Percentiles rank a stretch among this genome's conserved stretches.
phyloP scores from a whole-genome alignment of 2,329 filamentous ascomycete species.

The Fusarium annulatum region DNA sequence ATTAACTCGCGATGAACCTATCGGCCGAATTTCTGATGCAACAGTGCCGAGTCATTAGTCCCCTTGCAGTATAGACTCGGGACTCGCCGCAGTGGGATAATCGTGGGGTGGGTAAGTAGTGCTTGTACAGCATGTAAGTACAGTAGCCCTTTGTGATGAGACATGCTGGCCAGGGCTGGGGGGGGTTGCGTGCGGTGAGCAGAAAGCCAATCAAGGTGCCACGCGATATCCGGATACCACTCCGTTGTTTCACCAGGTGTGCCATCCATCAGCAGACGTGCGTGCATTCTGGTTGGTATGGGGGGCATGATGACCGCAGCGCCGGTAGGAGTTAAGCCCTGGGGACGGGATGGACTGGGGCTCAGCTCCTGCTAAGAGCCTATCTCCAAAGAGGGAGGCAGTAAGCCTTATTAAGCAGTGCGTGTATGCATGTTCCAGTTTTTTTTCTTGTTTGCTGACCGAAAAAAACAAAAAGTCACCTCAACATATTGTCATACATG shows the following conservation, averaged over 20 bases:
- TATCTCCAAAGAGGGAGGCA: not conserved
- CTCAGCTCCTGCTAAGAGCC: not conserved
- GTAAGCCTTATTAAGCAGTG: not conserved
- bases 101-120: not conserved
- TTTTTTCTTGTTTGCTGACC: not conserved
- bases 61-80: not conserved
- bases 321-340: not conserved
- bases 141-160: not conserved
- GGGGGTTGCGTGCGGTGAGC: not conserved
- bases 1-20: not conserved
- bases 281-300: not conserved
- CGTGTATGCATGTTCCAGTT: not conserved
- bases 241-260: not conserved
- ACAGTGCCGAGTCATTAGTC: not conserved
- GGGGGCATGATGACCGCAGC: not conserved
- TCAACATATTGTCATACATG: not conserved
- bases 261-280: not conserved
- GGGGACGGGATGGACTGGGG: not conserved
- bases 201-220: conserved; percentile 2
- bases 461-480: not conserved
- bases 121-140: not conserved
- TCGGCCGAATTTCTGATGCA: not conserved
- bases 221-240: not conserved
- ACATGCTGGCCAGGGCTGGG: not conserved
- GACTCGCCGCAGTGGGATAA: not conserved